Evolutionary conservation across 169 alveolate species (phyloP).

Genomic region (Plasmodium gaboni): DNA sequence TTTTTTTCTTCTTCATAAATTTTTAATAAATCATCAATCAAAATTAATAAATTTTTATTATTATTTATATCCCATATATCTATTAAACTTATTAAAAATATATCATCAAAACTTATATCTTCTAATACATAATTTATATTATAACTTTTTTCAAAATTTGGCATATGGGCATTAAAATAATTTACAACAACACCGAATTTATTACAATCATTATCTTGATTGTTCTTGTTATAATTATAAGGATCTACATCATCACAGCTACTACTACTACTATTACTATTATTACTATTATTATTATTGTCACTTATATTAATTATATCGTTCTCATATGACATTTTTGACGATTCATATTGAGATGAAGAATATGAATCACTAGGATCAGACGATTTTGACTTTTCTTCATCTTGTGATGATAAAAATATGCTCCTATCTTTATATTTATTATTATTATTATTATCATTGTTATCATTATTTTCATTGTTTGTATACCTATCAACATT

Average conservation of each 20-base stretch:
- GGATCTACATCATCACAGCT: background rate
- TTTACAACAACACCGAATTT: background rate
- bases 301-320: background rate
- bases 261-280: background rate
- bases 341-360: no score
- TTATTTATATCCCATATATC: conserved; percentile 21
- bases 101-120: conserved; percentile 24
- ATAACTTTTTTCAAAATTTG: background rate
- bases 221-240: background rate
- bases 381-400: no score
- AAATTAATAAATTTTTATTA: conserved; percentile 13
- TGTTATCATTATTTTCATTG: background rate
- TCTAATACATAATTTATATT: conserved; percentile 2
- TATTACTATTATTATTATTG: background rate
- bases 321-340: no score
- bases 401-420: no score
- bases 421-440: background rate
- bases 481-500: background rate
- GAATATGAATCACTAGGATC: no score
- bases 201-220: background rate
- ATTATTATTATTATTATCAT: background rate
- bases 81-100: conserved; percentile 27
- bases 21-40: conserved; percentile 17
- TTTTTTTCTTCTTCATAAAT: conserved; percentile 64
- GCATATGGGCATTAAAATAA: background rate